Conservation (phyloP, 352 stramenopile species). For the Thraustotheca clavata region DNA sequence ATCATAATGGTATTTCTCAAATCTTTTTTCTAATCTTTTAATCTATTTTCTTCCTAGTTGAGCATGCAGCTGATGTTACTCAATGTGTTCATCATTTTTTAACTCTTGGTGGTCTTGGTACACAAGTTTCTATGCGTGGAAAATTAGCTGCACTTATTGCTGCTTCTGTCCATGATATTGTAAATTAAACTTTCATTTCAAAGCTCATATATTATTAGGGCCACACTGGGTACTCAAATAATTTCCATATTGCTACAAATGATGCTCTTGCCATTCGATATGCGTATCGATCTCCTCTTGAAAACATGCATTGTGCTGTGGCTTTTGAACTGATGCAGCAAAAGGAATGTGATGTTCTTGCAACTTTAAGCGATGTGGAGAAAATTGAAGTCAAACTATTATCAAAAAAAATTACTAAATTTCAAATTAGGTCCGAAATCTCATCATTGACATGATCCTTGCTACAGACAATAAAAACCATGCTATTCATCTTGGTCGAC, state of each 20-base stretch:
- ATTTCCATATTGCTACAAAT: slow-evolving; percentile 78
- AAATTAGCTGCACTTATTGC: slow-evolving; percentile 67
- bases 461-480: slow-evolving; percentile 85
- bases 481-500: slow-evolving; percentile 60
- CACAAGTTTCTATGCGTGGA: slow-evolving; percentile 43
- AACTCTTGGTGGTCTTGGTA: slow-evolving; percentile 37
- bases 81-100: slow-evolving; percentile 72
- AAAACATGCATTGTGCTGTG: slow-evolving; percentile 82
- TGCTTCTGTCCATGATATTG: slow-evolving; percentile 77
- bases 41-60: slow-evolving; percentile 27
- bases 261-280: slow-evolving; percentile 75
- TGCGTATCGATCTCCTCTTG: slow-evolving; percentile 70
- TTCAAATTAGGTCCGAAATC: slow-evolving; percentile 40
- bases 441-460: slow-evolving; percentile 81
- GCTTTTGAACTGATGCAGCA: slow-evolving; percentile 72
- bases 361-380: slow-evolving; percentile 61
- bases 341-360: slow-evolving; percentile 58
- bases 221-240: slow-evolving; percentile 84
- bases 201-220: slow-evolving; percentile 27
- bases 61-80: slow-evolving; percentile 76
- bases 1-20: slow-evolving; percentile 61
- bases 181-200: slow-evolving; percentile 15
- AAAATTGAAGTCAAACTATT: slow-evolving; percentile 44
- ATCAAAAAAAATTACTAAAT: background rate
- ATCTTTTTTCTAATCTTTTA: background rate